These are phyloP conservation scores for Thelonectria discophora DNA, from an alignment of 2,329 filamentous ascomycete species.

Conservation along the genomic window DNA sequence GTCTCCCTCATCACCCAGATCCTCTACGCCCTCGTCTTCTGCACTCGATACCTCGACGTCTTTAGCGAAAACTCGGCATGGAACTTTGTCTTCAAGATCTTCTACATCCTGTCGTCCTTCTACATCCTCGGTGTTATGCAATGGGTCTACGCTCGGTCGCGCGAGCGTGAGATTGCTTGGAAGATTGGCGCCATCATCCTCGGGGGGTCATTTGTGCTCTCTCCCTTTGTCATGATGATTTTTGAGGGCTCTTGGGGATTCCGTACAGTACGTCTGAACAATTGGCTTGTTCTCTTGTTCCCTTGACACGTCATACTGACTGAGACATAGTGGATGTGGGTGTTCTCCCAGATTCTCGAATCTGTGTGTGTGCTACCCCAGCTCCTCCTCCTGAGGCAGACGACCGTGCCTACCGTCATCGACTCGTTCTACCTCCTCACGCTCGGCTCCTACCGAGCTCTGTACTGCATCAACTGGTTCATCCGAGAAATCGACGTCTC, in stretches of 20 bases:
- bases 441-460: conserved; percentile 84
- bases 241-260: conserved; percentile 65
- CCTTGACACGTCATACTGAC: conserved; percentile 19
- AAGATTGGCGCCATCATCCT: conserved; percentile 80
- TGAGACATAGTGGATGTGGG: conserved; percentile 75
- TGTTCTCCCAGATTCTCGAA: conserved; percentile 91
- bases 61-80: conserved; percentile 67
- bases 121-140: conserved; percentile 93
- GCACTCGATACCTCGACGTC: conserved; percentile 86
- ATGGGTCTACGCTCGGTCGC: conserved; percentile 83
- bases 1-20: conserved; percentile 92
- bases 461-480: conserved; percentile 95
- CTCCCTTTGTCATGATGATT: conserved; percentile 77
- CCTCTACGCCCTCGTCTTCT: conserved; percentile 87
- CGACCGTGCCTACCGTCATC: conserved; percentile 94
- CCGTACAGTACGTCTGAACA: conserved; percentile 54
- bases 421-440: conserved; percentile 95
- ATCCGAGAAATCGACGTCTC: conserved; percentile 68
- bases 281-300: background rate
- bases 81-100: conserved; percentile 87
- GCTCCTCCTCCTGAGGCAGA: conserved; percentile 89
- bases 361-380: conserved; percentile 91
- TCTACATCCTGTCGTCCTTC: conserved; percentile 84
- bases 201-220: conserved; percentile 69
- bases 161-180: conserved; percentile 93